Base-by-base conservation (phyloP, 805 yeast genomes). In the Ogataea pignaliae region DNA sequence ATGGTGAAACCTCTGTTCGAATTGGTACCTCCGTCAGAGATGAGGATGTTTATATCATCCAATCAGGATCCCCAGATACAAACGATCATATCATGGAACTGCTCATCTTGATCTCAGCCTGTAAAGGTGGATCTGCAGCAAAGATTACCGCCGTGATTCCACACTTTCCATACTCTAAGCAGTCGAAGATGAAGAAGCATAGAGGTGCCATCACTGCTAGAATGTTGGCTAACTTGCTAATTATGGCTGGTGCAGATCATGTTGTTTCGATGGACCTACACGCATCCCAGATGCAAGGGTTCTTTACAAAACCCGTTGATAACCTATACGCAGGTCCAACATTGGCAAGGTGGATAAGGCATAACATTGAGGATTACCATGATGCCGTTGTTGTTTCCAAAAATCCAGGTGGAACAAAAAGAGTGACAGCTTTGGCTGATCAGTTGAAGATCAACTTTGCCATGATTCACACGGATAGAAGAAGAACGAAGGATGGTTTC, bases 201-300 rank as follows among this genome's bases (percentile, higher is more conserved):
- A 76, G 99, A 68, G 99, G 99, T 43, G 98, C 99, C 34, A 93
- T 93, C 59, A 91, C 99, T 3, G 99, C 99, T 13, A 79, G 98
- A 63, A 87, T 93, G 98, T 76, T 93, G 61, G 98, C 99, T 48
- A 93, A 93, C 57, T 70, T 93, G 60, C 72, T 93, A 51, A 81
- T 89, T 45, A 95, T 93, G 95, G 98, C 99, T 3, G 99, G 99
- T 55, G 99, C 98, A 21, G 98, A 93, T 67, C 99, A 93, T 66
- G 95, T 93, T 45, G 91, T 93, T 34, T 88, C 97, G 3, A 90
- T 93, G 97, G 99, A 93, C 62, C 72, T 93, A 53, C 86, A 81
- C 57, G 99, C 99, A 26, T 83, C 96, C 31, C 99, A 93, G 69
- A 93, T 93, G 99, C 99, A 93, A 71, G 99, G 99, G 12, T 93